Evolutionary conservation across 2,329 filamentous ascomycete genomes (phyloP).

Genomic region (Talaromyces sp.): DNA sequence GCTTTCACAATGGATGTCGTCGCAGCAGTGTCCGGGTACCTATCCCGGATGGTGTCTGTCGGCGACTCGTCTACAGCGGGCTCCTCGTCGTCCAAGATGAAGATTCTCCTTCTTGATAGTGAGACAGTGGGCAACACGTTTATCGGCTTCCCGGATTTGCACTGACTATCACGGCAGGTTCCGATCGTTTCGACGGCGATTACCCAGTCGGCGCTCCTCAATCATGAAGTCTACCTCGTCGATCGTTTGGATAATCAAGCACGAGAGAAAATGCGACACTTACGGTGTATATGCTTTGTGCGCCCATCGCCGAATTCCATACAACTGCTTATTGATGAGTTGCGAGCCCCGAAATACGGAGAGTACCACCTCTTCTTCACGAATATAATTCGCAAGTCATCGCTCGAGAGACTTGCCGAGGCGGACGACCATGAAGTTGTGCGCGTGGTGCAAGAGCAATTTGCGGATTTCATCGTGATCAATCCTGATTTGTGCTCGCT

Average conservation of each 20-base stretch:
- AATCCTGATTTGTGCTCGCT: slow-evolving; percentile 91
- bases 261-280: slow-evolving; percentile 96
- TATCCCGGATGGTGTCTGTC: slow-evolving; percentile 89
- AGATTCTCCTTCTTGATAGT: slow-evolving; percentile 88
- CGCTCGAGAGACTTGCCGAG: slow-evolving; percentile 87
- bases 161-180: slow-evolving; percentile 51
- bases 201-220: slow-evolving; percentile 90
- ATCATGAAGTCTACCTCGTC: slow-evolving; percentile 96
- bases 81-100: slow-evolving; percentile 80
- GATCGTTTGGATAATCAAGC: slow-evolving; percentile 87
- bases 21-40: slow-evolving; percentile 87
- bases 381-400: slow-evolving; percentile 95
- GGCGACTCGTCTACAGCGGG: slow-evolving; percentile 65
- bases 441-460: slow-evolving; percentile 89
- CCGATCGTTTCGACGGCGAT: slow-evolving; percentile 91
- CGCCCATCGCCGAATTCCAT: slow-evolving; percentile 90
- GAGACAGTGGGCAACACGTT: slow-evolving; percentile 68
- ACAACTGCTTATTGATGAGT: slow-evolving; percentile 89
- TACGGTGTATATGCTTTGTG: slow-evolving; percentile 88
- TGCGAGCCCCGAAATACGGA: slow-evolving; percentile 93
- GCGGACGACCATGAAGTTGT: slow-evolving; percentile 97
- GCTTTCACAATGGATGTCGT: slow-evolving; percentile 79
- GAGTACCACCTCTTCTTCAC: slow-evolving; percentile 98
- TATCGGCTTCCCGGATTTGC: slow-evolving; percentile 16
- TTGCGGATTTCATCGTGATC: slow-evolving; percentile 91